These are phyloP conservation scores for Aspergillus sp. DNA, from an alignment of 2,329 filamentous ascomycete genomes.

Conservation along the genomic window DNA sequence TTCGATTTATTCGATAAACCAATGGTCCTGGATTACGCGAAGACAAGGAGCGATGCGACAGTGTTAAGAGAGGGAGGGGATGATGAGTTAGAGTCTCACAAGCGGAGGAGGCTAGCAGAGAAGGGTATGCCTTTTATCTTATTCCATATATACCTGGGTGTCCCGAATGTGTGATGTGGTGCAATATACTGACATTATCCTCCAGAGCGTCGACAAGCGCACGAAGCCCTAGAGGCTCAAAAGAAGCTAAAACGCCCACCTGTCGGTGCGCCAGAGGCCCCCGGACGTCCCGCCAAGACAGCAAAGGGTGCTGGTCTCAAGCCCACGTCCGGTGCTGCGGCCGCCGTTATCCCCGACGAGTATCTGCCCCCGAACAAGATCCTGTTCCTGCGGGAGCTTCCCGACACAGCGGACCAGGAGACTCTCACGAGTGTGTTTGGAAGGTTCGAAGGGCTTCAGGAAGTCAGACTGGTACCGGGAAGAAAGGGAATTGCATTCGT, in stretches of 20 bases:
- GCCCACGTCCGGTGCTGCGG: constrained; percentile 65
- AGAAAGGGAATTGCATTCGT: constrained; percentile 90
- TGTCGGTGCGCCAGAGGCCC: constrained; percentile 45
- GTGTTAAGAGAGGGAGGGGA: constrained; percentile 71
- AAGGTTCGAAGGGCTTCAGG: constrained; percentile 89
- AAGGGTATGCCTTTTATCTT: constrained; percentile 63
- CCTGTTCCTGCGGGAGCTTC: constrained; percentile 88
- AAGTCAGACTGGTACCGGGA: constrained; percentile 85
- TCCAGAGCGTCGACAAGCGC: constrained; percentile 73
- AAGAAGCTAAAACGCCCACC: constrained; percentile 70
- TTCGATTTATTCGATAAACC: constrained; percentile 92
- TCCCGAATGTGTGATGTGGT: neutral
- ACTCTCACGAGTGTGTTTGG: constrained; percentile 77
- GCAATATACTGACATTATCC: neutral
- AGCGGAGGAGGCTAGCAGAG: constrained; percentile 78
- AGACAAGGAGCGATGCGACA: constrained; percentile 81
- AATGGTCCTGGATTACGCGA: constrained; percentile 80
- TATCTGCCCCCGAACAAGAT: constrained; percentile 97
- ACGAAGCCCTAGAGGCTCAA: constrained; percentile 75
- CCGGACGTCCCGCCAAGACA: constrained; percentile 65
- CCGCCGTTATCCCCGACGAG: constrained; percentile 87
- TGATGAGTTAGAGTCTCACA: constrained; percentile 85
- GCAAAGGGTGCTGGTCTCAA: constrained; percentile 74
- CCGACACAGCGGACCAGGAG: constrained; percentile 81
- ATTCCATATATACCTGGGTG: neutral